phyloP scores from a whole-genome alignment of 139 green algal species.

The Bryopsis sp. region DNA sequence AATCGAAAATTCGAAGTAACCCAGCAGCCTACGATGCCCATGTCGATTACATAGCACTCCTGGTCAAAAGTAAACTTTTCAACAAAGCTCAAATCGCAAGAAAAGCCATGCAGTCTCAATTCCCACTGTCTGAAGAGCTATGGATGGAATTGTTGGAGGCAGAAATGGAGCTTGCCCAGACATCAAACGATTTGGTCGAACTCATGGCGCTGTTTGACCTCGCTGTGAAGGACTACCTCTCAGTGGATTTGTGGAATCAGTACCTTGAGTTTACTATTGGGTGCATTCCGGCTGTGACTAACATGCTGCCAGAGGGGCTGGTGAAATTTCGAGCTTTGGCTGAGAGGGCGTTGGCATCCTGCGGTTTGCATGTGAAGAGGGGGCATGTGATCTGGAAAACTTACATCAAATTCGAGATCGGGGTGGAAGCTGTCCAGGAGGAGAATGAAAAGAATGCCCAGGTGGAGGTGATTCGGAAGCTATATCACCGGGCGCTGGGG shows the following conservation, averaged over 20 bases:
- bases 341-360: constrained; percentile 49
- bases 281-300: constrained; percentile 31
- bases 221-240: constrained; percentile 67
- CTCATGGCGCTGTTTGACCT: constrained; percentile 40
- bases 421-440: constrained; percentile 19
- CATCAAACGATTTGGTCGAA: constrained; percentile 22
- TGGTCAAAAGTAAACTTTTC: constrained; percentile 46
- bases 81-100: constrained; percentile 42
- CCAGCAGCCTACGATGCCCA: constrained; percentile 58
- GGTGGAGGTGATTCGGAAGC: constrained; percentile 38
- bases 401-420: not conserved
- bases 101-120: constrained; percentile 48
- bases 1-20: constrained; percentile 47
- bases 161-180: constrained; percentile 33
- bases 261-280: constrained; percentile 52
- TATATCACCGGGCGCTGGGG: constrained; percentile 58
- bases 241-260: constrained; percentile 50
- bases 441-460: constrained; percentile 27
- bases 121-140: constrained; percentile 62
- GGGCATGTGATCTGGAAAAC: constrained; percentile 10
- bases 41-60: constrained; percentile 53
- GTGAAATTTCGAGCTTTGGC: constrained; percentile 39
- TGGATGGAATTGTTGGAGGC: constrained; percentile 79
- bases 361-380: constrained; percentile 47
- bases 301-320: constrained; percentile 21